phyloP scores from a whole-genome alignment of 768 basidiomycete species.

The Hortiboletus campestris region DNA sequence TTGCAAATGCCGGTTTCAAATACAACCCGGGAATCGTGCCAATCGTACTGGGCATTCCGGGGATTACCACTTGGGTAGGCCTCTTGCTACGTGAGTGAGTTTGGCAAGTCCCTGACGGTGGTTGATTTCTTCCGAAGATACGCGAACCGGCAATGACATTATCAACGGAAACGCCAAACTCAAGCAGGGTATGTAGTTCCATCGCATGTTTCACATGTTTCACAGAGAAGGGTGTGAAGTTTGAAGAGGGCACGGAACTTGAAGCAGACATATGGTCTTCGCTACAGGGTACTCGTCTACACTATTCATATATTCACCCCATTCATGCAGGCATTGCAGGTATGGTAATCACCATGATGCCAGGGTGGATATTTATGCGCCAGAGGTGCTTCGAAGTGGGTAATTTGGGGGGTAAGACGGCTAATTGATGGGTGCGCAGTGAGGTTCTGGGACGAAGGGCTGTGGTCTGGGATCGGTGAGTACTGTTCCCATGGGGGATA shows the following conservation, averaged over 20 bases:
- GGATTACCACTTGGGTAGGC: constrained; percentile 31
- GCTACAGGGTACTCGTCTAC: constrained; percentile 8
- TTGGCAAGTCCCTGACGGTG: neutral
- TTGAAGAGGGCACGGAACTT: constrained; percentile 23
- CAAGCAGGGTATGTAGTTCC: constrained; percentile 41
- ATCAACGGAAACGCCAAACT: constrained; percentile 44
- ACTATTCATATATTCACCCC: neutral
- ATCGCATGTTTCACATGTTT: constrained; percentile 24
- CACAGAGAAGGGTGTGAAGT: constrained; percentile 19
- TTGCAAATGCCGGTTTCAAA: constrained; percentile 33
- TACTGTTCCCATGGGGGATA: neutral
- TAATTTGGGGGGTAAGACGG: constrained; percentile 64
- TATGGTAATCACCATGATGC: constrained; percentile 40
- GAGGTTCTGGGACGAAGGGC: constrained; percentile 30
- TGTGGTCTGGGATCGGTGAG: constrained; percentile 12
- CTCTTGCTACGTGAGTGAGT: neutral
- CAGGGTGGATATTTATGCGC: constrained; percentile 42
- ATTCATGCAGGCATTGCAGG: constrained; percentile 26
- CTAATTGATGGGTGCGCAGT: constrained; percentile 41
- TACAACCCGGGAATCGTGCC: constrained; percentile 32
- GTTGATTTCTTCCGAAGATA: constrained; percentile 9
- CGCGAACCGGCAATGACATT: constrained; percentile 39
- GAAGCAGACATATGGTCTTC: constrained; percentile 23
- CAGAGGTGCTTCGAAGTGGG: constrained; percentile 42
- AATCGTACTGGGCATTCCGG: constrained; percentile 25